phyloP scores from a whole-genome alignment of 2,329 filamentous ascomycete species.

The Colletotrichum truncatum region DNA sequence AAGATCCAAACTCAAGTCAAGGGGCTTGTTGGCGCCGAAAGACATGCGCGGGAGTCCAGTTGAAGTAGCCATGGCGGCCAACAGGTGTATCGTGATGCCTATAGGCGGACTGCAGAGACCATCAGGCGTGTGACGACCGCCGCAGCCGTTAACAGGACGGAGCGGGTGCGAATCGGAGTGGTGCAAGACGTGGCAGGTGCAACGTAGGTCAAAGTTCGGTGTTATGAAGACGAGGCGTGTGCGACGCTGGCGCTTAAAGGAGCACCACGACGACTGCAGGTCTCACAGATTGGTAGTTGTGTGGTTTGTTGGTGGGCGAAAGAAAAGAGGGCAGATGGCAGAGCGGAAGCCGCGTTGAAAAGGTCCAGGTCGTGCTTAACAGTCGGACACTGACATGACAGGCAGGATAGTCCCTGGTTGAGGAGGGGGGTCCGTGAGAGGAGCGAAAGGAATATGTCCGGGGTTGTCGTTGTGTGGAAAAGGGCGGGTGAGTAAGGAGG shows the following conservation, averaged over 20 bases:
- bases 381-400: slow-evolving; percentile 25
- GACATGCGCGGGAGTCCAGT: slow-evolving; percentile 31
- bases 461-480: slow-evolving; percentile 17
- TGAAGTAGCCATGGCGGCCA: slow-evolving; percentile 31
- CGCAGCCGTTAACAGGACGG: slow-evolving; percentile 16
- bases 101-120: slow-evolving; percentile 13
- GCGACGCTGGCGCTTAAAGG: slow-evolving; percentile 21
- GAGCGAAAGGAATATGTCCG: slow-evolving; percentile 19
- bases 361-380: slow-evolving; percentile 11
- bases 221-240: slow-evolving; percentile 1
- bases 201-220: not conserved
- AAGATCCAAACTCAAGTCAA: slow-evolving; percentile 29
- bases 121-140: slow-evolving; percentile 25
- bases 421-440: slow-evolving; percentile 13
- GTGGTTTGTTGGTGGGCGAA: not conserved
- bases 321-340: not conserved
- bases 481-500: slow-evolving; percentile 17
- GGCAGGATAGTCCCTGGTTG: slow-evolving; percentile 25
- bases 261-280: slow-evolving; percentile 12
- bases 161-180: slow-evolving; percentile 6
- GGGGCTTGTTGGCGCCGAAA: slow-evolving; percentile 27
- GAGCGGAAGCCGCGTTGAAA: not conserved
- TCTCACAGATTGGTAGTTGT: slow-evolving; percentile 7
- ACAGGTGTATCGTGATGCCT: slow-evolving; percentile 12
- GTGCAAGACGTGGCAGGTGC: slow-evolving; percentile 15